phyloP scores from a whole-genome alignment of 352 stramenopile genomes.

The Phytophthora kernoviae region DNA sequence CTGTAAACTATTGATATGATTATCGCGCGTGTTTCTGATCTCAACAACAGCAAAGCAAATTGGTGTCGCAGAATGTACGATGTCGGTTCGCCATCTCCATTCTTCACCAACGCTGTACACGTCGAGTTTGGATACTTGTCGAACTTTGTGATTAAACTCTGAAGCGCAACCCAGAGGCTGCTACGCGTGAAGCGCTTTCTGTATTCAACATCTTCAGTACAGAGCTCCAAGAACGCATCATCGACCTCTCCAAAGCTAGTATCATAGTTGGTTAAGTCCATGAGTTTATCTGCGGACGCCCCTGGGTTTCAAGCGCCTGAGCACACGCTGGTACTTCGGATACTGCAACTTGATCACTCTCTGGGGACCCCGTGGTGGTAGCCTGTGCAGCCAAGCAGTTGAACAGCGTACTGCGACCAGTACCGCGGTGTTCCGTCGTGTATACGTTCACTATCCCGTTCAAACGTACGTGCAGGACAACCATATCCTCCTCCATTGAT shows the following conservation, averaged over 20 bases:
- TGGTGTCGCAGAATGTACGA: no score
- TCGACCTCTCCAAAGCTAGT: conserved; percentile 19
- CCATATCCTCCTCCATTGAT: conserved; percentile 37
- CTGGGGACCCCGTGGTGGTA: conserved; percentile 30
- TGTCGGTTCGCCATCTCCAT: no score
- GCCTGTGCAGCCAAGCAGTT: conserved; percentile 37
- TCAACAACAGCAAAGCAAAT: no score
- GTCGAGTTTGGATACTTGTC: no score
- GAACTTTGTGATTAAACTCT: no score
- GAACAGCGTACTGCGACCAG: no score
- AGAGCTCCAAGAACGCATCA: no score
- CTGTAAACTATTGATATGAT: no score
- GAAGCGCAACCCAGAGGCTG: no score
- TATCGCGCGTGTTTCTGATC: conserved; percentile 5
- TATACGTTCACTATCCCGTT: conserved; percentile 1
- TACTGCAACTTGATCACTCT: conserved; percentile 7
- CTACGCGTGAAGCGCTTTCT: no score
- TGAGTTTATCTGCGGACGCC: conserved; percentile 11
- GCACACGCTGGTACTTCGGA: conserved; percentile 29
- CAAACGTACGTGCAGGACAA: conserved; percentile 11
- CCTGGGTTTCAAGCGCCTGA: conserved; percentile 30
- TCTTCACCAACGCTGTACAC: no score
- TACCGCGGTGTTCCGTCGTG: conserved; percentile 45
- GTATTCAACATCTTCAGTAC: no score
- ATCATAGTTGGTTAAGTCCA: conserved; percentile 40